Conservation (phyloP, 2,329 filamentous ascomycete species). For the Trichoderma sp. region DNA sequence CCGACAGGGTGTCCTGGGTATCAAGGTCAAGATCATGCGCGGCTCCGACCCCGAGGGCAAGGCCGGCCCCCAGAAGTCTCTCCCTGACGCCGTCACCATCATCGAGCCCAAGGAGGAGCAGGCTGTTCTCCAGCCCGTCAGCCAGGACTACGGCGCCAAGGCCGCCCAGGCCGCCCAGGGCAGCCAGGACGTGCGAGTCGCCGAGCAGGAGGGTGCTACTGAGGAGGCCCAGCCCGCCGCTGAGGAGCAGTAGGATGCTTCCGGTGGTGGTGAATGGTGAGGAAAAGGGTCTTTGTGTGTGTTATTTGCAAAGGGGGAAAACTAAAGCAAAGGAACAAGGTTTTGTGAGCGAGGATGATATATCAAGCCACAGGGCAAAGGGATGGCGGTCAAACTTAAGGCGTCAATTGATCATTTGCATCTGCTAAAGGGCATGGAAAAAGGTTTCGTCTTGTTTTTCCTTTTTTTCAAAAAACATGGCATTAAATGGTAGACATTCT, state of each 20-base stretch:
- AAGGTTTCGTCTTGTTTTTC: slow-evolving; percentile 42
- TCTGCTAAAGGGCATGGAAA: slow-evolving; percentile 41
- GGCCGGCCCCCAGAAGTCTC: slow-evolving; percentile 93
- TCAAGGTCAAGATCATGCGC: slow-evolving; percentile 99
- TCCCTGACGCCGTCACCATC: slow-evolving; percentile 98
- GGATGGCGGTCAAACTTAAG: slow-evolving; percentile 41
- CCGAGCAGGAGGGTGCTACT: slow-evolving; percentile 57
- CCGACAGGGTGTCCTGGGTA: slow-evolving; percentile 98
- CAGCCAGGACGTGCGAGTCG: slow-evolving; percentile 60
- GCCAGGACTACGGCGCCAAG: slow-evolving; percentile 99
- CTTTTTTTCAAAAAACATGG: slow-evolving; percentile 23
- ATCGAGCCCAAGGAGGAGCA: slow-evolving; percentile 99
- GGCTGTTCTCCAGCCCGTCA: slow-evolving; percentile 89
- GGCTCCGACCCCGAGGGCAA: slow-evolving; percentile 99
- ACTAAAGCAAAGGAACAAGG: not conserved
- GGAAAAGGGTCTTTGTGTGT: slow-evolving; percentile 28
- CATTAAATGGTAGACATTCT: slow-evolving; percentile 39
- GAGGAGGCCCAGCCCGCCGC: slow-evolving; percentile 53
- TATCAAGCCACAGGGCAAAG: slow-evolving; percentile 25
- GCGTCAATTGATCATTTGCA: slow-evolving; percentile 47
- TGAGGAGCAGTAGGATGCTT: slow-evolving; percentile 38
- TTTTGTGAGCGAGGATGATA: slow-evolving; percentile 14
- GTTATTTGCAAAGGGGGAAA: slow-evolving; percentile 22
- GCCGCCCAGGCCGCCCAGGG: slow-evolving; percentile 60
- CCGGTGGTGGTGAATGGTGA: slow-evolving; percentile 20